phyloP scores from a whole-genome alignment of 148 eudicot genomes.

The Rhododendron simsii region DNA sequence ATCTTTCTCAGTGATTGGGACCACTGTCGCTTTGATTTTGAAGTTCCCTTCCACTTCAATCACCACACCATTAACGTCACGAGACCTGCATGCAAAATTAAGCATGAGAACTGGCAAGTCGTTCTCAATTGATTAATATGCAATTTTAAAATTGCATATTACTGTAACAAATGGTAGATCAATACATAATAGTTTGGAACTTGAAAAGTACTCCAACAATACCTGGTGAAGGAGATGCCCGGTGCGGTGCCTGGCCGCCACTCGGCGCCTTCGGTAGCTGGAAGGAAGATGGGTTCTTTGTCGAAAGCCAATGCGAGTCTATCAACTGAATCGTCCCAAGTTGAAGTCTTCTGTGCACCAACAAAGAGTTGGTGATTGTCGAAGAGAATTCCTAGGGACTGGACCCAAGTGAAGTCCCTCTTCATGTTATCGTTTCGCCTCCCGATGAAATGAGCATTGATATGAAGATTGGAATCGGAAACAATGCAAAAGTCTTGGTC shows the following conservation, averaged over 20 bases:
- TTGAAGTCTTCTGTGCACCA: neutral
- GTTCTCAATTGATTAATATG: no score
- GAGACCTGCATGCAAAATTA: neutral
- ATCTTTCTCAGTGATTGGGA: neutral
- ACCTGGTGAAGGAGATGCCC: neutral
- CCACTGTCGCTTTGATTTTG: neutral
- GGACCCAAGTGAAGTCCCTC: neutral
- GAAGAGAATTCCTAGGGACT: neutral
- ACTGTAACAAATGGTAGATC: no score
- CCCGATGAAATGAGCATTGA: neutral
- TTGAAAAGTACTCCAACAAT: no score
- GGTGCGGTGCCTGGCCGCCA: neutral
- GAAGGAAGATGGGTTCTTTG: neutral
- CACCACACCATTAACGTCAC: neutral
- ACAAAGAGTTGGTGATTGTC: neutral
- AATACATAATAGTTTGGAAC: no score
- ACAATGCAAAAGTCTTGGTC: neutral
- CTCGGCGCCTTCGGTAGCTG: neutral
- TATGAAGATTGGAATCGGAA: neutral
- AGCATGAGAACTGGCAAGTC: no score
- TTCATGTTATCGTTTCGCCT: neutral
- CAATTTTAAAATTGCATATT: no score
- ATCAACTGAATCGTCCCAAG: neutral
- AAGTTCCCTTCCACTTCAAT: neutral
- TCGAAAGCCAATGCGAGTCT: neutral